Evolutionary conservation across 176 grass and related monocot genomes (phyloP).

Genomic region (Thalia dealbata): DNA sequence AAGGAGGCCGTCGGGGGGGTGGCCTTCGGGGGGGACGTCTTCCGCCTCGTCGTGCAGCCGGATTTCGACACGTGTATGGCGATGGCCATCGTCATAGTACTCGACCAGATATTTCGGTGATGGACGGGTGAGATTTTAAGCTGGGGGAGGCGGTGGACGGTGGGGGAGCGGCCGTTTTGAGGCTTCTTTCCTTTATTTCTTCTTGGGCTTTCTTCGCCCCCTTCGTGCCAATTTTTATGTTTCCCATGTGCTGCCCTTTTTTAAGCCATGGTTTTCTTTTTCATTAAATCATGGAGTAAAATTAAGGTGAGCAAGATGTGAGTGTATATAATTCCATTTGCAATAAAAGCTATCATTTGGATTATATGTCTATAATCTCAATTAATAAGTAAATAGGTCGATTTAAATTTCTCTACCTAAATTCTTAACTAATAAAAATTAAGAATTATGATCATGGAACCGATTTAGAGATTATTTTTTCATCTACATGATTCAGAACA

Average conservation of each 20-base stretch:
- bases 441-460: too few relatives aligned
- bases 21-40: slow-evolving; percentile 65
- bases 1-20: slow-evolving; percentile 49
- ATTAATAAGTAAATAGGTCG: too few relatives aligned
- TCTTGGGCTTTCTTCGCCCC: too few relatives aligned
- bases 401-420: too few relatives aligned
- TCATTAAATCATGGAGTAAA: background rate
- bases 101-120: slow-evolving; percentile 68
- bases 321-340: slow-evolving; percentile 1
- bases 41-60: slow-evolving; percentile 63
- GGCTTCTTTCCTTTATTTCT: too few relatives aligned
- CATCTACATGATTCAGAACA: too few relatives aligned
- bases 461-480: too few relatives aligned
- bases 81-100: slow-evolving; percentile 69
- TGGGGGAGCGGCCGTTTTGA: too few relatives aligned
- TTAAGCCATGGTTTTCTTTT: too few relatives aligned
- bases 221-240: too few relatives aligned
- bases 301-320: background rate
- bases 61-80: slow-evolving; percentile 52
- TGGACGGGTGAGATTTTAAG: background rate
- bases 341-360: background rate
- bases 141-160: background rate
- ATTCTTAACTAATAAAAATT: too few relatives aligned
- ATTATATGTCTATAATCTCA: background rate
- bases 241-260: too few relatives aligned